Evolutionary conservation across 495 filamentous ascomycete genomes (phyloP).

Genomic region (Aspergillus sparsus): DNA sequence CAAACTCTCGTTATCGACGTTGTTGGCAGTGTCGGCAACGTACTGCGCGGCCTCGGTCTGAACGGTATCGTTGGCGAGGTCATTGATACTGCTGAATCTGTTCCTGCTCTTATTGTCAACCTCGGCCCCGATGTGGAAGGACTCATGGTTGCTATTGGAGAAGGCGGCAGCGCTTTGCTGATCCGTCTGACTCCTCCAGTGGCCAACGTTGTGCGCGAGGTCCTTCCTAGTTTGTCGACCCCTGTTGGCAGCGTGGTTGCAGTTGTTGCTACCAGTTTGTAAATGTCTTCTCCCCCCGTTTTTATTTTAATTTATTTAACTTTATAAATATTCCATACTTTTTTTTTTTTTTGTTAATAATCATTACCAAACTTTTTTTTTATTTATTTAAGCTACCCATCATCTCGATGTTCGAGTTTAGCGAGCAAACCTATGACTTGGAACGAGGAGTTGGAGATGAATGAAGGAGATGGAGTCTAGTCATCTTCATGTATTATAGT

Average conservation of each 20-base stretch:
- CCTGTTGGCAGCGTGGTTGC: slow-evolving; percentile 20
- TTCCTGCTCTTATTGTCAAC: slow-evolving; percentile 22
- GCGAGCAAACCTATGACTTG: background rate
- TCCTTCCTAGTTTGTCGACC: slow-evolving; percentile 22
- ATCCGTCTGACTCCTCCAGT: slow-evolving; percentile 25
- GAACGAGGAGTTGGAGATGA: slow-evolving; percentile 11
- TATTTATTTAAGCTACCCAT: background rate
- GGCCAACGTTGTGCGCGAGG: slow-evolving; percentile 19
- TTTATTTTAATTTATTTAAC: background rate
- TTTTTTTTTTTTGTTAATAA: background rate
- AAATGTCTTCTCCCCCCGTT: background rate
- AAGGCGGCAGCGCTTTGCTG: slow-evolving; percentile 22
- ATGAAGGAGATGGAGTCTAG: background rate
- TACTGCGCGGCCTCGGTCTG: background rate
- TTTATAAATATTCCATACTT: background rate
- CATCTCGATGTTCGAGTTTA: background rate
- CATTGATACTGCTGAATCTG: slow-evolving; percentile 9
- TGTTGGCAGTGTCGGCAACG: background rate
- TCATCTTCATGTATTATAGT: slow-evolving; percentile 21
- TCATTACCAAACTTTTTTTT: background rate
- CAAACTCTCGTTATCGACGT: slow-evolving; percentile 1
- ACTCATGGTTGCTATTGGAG: slow-evolving; percentile 24
- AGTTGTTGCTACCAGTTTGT: slow-evolving; percentile 17
- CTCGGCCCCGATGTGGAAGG: slow-evolving; percentile 22
- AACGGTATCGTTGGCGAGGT: slow-evolving; percentile 13